Conservation (phyloP, 768 basidiomycete species). For the Lactarius sp. region DNA sequence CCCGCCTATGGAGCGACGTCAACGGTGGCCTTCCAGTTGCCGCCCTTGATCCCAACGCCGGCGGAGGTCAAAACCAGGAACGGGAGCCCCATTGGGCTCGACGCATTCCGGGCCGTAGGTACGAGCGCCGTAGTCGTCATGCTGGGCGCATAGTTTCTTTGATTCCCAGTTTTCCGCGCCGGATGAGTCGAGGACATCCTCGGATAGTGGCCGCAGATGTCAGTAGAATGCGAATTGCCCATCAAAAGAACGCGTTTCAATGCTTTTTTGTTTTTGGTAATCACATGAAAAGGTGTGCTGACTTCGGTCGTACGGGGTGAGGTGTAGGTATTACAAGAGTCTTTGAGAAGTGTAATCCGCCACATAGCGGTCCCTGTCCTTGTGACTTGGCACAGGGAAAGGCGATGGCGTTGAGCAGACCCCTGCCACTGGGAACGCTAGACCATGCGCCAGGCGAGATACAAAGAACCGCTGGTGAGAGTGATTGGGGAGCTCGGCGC, state of each 20-base stretch:
- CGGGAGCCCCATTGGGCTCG: background rate
- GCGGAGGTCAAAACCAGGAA: too few species aligned
- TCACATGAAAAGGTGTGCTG: too few species aligned
- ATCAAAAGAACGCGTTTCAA: background rate
- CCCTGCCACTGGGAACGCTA: too few species aligned
- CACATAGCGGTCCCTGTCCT: too few species aligned
- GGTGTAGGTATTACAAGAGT: too few species aligned
- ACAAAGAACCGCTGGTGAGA: too few species aligned
- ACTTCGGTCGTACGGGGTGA: too few species aligned
- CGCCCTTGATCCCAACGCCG: background rate
- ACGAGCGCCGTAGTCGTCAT: background rate
- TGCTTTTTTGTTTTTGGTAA: background rate
- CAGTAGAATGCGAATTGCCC: background rate
- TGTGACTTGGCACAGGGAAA: too few species aligned
- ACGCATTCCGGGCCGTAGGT: background rate
- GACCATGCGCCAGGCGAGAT: too few species aligned
- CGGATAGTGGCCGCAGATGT: background rate
- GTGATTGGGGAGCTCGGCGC: too few species aligned
- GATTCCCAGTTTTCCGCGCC: background rate
- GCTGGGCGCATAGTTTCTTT: background rate
- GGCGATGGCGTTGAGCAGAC: too few species aligned
- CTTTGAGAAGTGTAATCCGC: too few species aligned
- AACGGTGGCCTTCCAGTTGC: background rate
- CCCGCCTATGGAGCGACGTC: background rate
- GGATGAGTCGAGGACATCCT: background rate